phyloP scores from a whole-genome alignment of 768 basidiomycete species.

The Rhizopogon vinicolor region DNA sequence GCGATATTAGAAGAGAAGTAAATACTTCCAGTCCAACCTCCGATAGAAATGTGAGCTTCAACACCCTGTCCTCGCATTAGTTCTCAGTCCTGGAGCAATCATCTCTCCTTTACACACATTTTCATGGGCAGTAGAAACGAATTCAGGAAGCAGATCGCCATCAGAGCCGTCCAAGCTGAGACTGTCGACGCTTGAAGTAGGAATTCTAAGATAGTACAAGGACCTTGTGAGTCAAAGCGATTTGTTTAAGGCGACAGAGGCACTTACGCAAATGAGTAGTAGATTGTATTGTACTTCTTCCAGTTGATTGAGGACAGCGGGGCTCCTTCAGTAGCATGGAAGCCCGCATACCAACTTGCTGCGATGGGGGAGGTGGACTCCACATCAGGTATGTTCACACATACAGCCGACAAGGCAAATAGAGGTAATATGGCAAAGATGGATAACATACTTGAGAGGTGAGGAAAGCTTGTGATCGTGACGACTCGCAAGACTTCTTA shows the following conservation, averaged over 20 bases:
- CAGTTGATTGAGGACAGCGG: constrained; percentile 54
- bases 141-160: constrained; percentile 45
- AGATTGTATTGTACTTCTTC: constrained; percentile 69
- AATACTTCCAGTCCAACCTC: constrained; percentile 64
- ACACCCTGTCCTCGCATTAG: constrained; percentile 37
- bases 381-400: not conserved
- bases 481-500: not conserved
- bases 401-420: not conserved
- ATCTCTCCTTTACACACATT: constrained; percentile 20
- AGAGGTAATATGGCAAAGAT: not conserved
- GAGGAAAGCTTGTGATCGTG: not conserved
- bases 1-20: constrained; percentile 63
- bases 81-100: not conserved
- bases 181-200: constrained; percentile 26
- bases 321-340: constrained; percentile 49
- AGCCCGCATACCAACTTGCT: constrained; percentile 65
- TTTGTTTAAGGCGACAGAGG: not conserved
- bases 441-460: not conserved
- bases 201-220: constrained; percentile 18
- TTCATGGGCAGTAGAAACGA: constrained; percentile 43
- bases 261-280: constrained; percentile 62
- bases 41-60: constrained; percentile 53
- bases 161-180: constrained; percentile 39
- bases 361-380: constrained; percentile 28
- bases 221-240: not conserved